phyloP scores from a whole-genome alignment of 495 filamentous ascomycete species.

The Penicillium chermesinum region DNA sequence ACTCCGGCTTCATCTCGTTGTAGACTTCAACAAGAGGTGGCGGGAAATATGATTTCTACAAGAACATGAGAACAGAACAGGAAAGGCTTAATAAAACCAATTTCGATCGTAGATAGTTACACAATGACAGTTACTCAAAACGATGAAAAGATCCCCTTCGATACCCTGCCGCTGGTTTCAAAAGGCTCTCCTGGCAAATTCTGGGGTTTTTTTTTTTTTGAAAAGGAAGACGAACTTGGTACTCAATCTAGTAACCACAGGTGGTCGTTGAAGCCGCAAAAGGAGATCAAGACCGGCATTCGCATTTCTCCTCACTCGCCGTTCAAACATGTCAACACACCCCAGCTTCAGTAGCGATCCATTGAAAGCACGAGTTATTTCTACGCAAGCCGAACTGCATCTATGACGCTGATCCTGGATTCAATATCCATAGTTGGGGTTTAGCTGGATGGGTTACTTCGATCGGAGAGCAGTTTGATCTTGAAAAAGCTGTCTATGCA shows the following conservation, averaged over 20 bases:
- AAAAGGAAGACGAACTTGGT: constrained; percentile 44
- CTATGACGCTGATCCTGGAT: constrained; percentile 36
- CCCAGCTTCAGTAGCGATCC: constrained; percentile 33
- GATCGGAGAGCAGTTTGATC: constrained; percentile 54
- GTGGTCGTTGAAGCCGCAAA: constrained; percentile 42
- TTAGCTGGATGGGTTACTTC: constrained; percentile 51
- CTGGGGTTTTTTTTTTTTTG: constrained; percentile 50
- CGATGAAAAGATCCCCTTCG: constrained; percentile 26
- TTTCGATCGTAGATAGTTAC: too few species aligned
- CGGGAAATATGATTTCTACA: too few species aligned
- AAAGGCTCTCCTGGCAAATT: constrained; percentile 45
- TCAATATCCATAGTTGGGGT: constrained; percentile 45
- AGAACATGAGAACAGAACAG: background rate
- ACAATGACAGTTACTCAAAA: constrained; percentile 5
- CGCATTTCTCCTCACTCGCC: constrained; percentile 48
- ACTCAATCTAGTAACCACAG: constrained; percentile 51
- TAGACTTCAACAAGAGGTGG: too few species aligned
- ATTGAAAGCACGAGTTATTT: constrained; percentile 35
- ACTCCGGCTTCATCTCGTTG: too few species aligned
- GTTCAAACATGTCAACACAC: constrained; percentile 31
- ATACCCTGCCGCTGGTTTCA: constrained; percentile 43
- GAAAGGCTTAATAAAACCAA: background rate
- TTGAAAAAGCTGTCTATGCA: constrained; percentile 42
- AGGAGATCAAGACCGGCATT: constrained; percentile 49
- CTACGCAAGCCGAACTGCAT: constrained; percentile 32